Conservation (phyloP, 2,329 filamentous ascomycete species). For the Westerdykella sp. region DNA sequence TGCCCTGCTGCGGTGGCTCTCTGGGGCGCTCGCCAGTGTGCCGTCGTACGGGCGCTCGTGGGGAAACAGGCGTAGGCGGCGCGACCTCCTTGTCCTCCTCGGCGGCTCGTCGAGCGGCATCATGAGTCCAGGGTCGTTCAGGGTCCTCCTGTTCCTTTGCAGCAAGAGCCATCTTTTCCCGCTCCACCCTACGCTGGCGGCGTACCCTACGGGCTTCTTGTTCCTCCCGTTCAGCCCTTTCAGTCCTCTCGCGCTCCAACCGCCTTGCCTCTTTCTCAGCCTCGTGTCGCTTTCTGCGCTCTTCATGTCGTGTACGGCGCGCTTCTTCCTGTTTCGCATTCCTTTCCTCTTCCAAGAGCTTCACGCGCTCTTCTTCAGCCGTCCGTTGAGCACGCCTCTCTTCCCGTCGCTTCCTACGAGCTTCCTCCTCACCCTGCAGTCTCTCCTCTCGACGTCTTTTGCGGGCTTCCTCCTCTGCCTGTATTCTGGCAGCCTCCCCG, state of each 20-base stretch:
- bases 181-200: constrained; percentile 22
- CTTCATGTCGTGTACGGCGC: constrained; percentile 22
- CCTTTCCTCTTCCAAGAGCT: constrained; percentile 13
- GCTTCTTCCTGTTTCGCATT: constrained; percentile 23
- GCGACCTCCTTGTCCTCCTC: constrained; percentile 14
- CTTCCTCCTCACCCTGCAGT: constrained; percentile 11
- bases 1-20: constrained; percentile 11
- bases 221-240: constrained; percentile 12
- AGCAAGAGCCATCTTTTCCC: constrained; percentile 14
- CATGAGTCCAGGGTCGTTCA: constrained; percentile 13
- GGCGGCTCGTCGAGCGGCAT: constrained; percentile 24
- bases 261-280: constrained; percentile 20
- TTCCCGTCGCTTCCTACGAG: constrained; percentile 17
- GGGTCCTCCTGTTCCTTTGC: constrained; percentile 14
- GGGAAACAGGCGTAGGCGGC: constrained; percentile 15
- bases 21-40: constrained; percentile 17
- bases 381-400: constrained; percentile 20
- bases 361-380: constrained; percentile 19
- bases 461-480: constrained; percentile 17
- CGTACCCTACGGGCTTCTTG: constrained; percentile 8
- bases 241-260: constrained; percentile 9
- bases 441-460: constrained; percentile 2
- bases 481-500: constrained; percentile 19
- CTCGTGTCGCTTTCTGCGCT: constrained; percentile 20
- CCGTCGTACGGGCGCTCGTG: constrained; percentile 19